Conservation (phyloP, 805 yeast species). For the Wickerhamomyces xylosicus region DNA sequence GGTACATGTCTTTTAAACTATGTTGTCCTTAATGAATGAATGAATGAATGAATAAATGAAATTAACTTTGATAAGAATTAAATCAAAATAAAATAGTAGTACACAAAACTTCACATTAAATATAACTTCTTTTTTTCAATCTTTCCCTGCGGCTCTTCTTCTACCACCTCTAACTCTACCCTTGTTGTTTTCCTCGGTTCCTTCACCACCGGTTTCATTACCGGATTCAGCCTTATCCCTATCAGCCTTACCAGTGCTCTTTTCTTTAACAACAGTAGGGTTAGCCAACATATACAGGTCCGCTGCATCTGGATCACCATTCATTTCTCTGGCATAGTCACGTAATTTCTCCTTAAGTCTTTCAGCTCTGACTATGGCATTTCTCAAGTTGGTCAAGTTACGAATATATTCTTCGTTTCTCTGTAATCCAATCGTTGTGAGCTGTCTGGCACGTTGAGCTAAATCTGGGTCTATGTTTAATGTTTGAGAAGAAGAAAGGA, state of each 20-base stretch:
- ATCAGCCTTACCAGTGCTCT: constrained; percentile 21
- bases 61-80: too few species aligned
- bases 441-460: constrained; percentile 63
- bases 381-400: constrained; percentile 62
- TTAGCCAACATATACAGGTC: constrained; percentile 25
- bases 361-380: constrained; percentile 70
- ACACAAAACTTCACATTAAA: too few species aligned
- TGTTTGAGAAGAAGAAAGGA: constrained; percentile 27
- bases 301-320: constrained; percentile 46
- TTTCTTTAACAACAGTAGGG: constrained; percentile 1
- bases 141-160: constrained; percentile 7
- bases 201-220: constrained; percentile 9
- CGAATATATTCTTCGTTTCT: constrained; percentile 80
- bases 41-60: too few species aligned
- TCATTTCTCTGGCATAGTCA: constrained; percentile 82
- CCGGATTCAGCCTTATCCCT: constrained; percentile 12
- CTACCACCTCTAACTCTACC: constrained; percentile 11
- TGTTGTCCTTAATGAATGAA: too few species aligned
- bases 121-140: too few species aligned
- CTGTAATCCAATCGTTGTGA: constrained; percentile 70
- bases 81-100: too few species aligned
- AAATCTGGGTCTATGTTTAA: constrained; percentile 42
- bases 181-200: constrained; percentile 4
- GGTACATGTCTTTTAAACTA: too few species aligned
- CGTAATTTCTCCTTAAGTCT: constrained; percentile 58